Conservation (phyloP, 2,329 filamentous ascomycete species). For the Madurella mycetomatis region DNA sequence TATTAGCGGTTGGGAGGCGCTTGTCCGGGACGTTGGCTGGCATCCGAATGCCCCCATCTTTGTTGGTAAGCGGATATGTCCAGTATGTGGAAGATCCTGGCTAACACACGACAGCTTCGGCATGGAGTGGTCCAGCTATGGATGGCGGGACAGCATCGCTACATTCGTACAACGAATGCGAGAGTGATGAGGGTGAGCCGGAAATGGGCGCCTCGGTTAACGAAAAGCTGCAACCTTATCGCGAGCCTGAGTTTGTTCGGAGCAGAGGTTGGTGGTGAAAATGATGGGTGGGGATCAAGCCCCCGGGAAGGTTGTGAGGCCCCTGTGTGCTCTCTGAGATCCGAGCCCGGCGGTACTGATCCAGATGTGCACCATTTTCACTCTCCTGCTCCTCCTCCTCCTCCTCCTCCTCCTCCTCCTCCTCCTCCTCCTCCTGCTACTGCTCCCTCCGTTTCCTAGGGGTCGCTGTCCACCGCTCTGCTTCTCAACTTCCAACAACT, state of each 20-base stretch:
- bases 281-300: background rate
- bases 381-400: too few species aligned
- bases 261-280: background rate
- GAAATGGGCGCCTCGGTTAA: constrained; percentile 58
- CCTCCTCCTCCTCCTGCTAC: too few species aligned
- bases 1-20: constrained; percentile 63
- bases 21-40: constrained; percentile 86
- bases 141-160: constrained; percentile 68
- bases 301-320: too few species aligned
- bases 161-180: constrained; percentile 70
- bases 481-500: background rate
- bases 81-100: background rate
- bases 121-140: constrained; percentile 75
- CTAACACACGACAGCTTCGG: constrained; percentile 56
- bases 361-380: too few species aligned
- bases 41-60: constrained; percentile 80
- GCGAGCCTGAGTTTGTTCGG: background rate
- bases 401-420: too few species aligned
- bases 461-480: too few species aligned
- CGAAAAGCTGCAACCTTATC: constrained; percentile 46
- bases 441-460: too few species aligned
- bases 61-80: constrained; percentile 47
- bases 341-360: too few species aligned
- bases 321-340: too few species aligned
- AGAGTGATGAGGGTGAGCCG: constrained; percentile 59